Base-by-base conservation (phyloP, 805 yeast species). In the Metschnikowia lachancei region DNA sequence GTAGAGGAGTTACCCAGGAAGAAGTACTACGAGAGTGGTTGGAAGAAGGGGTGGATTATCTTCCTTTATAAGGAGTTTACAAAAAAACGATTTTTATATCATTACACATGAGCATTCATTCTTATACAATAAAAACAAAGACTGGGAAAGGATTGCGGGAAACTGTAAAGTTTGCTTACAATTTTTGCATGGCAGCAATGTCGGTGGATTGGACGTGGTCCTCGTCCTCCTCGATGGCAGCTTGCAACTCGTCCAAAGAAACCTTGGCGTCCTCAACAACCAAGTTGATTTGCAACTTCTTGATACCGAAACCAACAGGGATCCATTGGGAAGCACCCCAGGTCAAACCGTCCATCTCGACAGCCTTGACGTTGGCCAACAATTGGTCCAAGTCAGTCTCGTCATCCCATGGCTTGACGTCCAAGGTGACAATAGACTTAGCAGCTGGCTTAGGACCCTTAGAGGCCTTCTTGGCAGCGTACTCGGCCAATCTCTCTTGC, bases 361-460 rank as follows among this genome's bases (percentile, higher is more conserved):
- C 74, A 62, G 80, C 67, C 82, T 89, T 91, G 67, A 90, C 97
- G 75, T 82, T 81, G 55, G 85, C 91, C 61, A 88, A 74, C 77
- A 94, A 69, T 74, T 84, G 85, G 55, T 94, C 95, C 70, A 94
- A 80, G 70, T 92, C 85, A 62, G 99, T 94, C 82, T 94, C 98
- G 68, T 94, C 99, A 76, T 94, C 99, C 99, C 99, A 94, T 78
- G 97, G 98, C 85, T 94, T 94, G 64, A 94, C 95, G 64, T 94
- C 99, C 64, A 94, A 69, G 66, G 99, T 92, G 67, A 94, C 96
- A 61, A 90, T 77, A 53, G 97, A 88, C 82, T 94, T 94, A 69
- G 99, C 97, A 75, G 96, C 97, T 66, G 98, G 90, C 83, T 90
- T 90, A 65, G 98, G 89, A 70, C 95, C 95, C 79, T 87, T 87